phyloP scores from a whole-genome alignment of 176 grass and related monocot species.

The Eragrostis nindensis region DNA sequence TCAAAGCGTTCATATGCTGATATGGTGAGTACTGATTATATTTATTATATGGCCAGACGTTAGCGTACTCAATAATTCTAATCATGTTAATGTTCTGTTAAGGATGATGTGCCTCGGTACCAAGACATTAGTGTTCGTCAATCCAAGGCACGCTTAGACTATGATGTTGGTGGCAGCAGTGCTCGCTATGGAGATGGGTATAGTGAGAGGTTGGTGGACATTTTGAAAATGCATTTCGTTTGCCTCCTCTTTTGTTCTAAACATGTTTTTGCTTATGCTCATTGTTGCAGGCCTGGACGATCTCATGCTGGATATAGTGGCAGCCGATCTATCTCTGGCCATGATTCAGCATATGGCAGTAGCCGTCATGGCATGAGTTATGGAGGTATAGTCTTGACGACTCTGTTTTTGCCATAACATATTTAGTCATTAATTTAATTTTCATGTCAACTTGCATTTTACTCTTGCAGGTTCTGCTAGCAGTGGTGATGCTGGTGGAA shows the following conservation, averaged over 20 bases:
- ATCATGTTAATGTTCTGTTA: slow-evolving; percentile 35
- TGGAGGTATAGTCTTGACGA: slow-evolving; percentile 61
- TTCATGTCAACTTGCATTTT: slow-evolving; percentile 18
- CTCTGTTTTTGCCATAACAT: slow-evolving; percentile 25
- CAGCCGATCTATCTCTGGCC: slow-evolving; percentile 58
- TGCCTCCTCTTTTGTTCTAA: slow-evolving; percentile 21
- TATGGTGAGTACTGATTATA: slow-evolving; percentile 49
- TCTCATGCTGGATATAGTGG: slow-evolving; percentile 66
- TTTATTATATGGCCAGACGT: slow-evolving; percentile 7
- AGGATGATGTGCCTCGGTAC: slow-evolving; percentile 77
- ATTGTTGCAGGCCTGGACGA: slow-evolving; percentile 63
- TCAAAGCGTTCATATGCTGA: slow-evolving; percentile 80
- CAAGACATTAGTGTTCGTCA: slow-evolving; percentile 64
- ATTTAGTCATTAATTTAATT: slow-evolving; percentile 17
- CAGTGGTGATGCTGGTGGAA: slow-evolving; percentile 56
- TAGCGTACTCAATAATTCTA: slow-evolving; percentile 27
- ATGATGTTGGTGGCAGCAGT: slow-evolving; percentile 64
- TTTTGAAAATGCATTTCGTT: slow-evolving; percentile 29
- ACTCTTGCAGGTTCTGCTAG: slow-evolving; percentile 58
- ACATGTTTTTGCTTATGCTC: slow-evolving; percentile 16
- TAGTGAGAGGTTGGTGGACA: slow-evolving; percentile 65
- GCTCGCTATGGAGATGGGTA: slow-evolving; percentile 68
- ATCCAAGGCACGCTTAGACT: slow-evolving; percentile 70
- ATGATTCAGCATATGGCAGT: slow-evolving; percentile 69
- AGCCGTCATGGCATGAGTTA: slow-evolving; percentile 72